phyloP scores from a whole-genome alignment of 2,329 filamentous ascomycete species.

The Trichoderma lentiforme region DNA sequence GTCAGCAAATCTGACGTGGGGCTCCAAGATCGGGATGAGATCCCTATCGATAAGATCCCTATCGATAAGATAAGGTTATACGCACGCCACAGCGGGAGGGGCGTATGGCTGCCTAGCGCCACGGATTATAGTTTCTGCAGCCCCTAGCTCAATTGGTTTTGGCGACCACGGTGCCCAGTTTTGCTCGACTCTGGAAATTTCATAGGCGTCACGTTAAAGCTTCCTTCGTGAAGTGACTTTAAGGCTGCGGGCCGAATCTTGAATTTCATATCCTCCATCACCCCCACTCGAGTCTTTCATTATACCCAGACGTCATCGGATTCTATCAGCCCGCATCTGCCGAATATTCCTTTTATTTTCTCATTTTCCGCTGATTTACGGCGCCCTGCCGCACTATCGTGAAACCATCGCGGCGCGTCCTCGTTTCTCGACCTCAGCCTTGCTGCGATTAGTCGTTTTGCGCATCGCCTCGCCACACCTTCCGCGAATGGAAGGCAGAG shows the following conservation, averaged over 20 bases:
- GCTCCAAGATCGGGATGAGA: neutral
- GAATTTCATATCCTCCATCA: constrained; percentile 12
- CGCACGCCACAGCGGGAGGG: constrained; percentile 1
- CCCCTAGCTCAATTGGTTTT: constrained; percentile 42
- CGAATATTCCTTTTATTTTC: neutral
- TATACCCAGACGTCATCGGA: neutral
- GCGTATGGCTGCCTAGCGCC: constrained; percentile 20
- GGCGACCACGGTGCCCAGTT: constrained; percentile 39
- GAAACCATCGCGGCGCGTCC: constrained; percentile 19
- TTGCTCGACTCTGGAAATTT: constrained; percentile 38
- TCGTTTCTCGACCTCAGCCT: constrained; percentile 22
- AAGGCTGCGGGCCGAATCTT: constrained; percentile 17
- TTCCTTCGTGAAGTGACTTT: constrained; percentile 2
- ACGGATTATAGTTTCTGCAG: constrained; percentile 37
- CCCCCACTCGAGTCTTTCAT: constrained; percentile 7
- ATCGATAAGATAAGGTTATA: constrained; percentile 23
- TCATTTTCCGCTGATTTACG: neutral
- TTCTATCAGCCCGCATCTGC: neutral
- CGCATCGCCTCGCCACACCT: constrained; percentile 23
- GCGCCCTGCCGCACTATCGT: neutral
- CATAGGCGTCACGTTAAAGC: constrained; percentile 26
- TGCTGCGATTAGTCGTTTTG: constrained; percentile 15
- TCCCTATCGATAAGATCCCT: constrained; percentile 21
- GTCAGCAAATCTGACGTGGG: neutral
- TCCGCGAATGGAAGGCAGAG: constrained; percentile 35